Percentiles rank a stretch among this genome's conserved stretches.
These are phyloP conservation scores for Fereydounia khargensis DNA, from an alignment of 1,284 basidiomycete species.

Conservation along the genomic window DNA sequence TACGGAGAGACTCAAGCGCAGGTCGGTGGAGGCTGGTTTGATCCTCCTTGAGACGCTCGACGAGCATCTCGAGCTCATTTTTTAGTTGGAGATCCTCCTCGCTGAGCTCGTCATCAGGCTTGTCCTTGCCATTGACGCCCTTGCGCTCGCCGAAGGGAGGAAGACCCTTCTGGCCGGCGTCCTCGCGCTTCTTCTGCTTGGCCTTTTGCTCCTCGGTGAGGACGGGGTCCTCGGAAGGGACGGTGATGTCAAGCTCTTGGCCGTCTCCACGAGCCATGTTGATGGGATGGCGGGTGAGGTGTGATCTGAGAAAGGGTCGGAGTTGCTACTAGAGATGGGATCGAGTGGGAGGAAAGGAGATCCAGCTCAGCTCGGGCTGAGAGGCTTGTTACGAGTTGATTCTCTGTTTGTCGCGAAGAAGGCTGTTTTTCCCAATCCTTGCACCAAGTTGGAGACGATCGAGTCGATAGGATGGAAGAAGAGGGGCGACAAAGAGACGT, in stretches of 20 bases:
- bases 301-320: too few relatives aligned
- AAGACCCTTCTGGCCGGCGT: conserved; percentile 30
- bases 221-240: conserved; percentile 29
- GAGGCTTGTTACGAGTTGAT: too few relatives aligned
- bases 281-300: too few relatives aligned
- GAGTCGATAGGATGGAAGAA: too few relatives aligned
- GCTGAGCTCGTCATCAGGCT: conserved; percentile 73
- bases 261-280: conserved; percentile 37
- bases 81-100: conserved; percentile 94
- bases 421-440: too few relatives aligned
- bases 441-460: too few relatives aligned
- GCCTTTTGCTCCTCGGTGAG: conserved; percentile 36
- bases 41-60: conserved; percentile 88
- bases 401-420: too few relatives aligned
- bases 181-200: conserved; percentile 31
- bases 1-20: conserved; percentile 89
- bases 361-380: too few relatives aligned
- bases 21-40: conserved; percentile 81
- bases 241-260: conserved; percentile 33
- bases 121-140: conserved; percentile 58
- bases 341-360: too few relatives aligned
- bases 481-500: too few relatives aligned
- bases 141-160: conserved; percentile 19
- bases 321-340: too few relatives aligned
- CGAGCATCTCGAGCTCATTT: conserved; percentile 94